Evolutionary conservation across 78 protist genomes (phyloP).

Genomic region (Monosiga brevicollis): DNA sequence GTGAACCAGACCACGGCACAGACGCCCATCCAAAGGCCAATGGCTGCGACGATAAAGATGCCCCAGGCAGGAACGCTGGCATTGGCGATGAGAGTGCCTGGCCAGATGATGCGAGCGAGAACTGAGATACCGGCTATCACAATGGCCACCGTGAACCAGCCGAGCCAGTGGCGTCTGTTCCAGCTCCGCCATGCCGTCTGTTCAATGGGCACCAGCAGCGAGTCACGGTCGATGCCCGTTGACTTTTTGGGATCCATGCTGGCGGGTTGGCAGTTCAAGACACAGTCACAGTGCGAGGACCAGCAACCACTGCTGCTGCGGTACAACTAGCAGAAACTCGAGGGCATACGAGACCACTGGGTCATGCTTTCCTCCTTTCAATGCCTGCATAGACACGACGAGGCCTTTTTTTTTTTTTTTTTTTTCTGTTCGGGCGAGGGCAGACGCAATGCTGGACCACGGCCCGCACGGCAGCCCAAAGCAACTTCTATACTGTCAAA

Average conservation of each 20-base stretch:
- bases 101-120: not conserved
- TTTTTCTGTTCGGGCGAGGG: too few species aligned
- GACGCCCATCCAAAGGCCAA: not conserved
- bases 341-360: too few species aligned
- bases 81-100: not conserved
- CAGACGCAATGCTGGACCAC: too few species aligned
- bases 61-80: not conserved
- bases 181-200: not conserved
- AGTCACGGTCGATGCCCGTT: not conserved
- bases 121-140: not conserved
- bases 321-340: not conserved
- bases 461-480: too few species aligned
- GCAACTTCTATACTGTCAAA: too few species aligned
- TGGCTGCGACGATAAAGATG: not conserved
- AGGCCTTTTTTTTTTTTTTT: too few species aligned
- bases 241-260: not conserved
- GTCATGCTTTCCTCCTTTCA: not conserved
- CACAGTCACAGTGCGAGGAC: not conserved
- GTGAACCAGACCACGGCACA: not conserved
- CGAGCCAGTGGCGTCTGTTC: not conserved
- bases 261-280: not conserved
- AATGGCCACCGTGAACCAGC: not conserved
- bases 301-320: not conserved
- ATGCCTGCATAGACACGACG: too few species aligned
- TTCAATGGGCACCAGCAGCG: not conserved